A percentile compares a stretch with the other conserved stretches of the same genome.
These are phyloP conservation scores for Lachnellula cervina DNA, from an alignment of 2,329 filamentous ascomycete species.

Conservation along the genomic window DNA sequence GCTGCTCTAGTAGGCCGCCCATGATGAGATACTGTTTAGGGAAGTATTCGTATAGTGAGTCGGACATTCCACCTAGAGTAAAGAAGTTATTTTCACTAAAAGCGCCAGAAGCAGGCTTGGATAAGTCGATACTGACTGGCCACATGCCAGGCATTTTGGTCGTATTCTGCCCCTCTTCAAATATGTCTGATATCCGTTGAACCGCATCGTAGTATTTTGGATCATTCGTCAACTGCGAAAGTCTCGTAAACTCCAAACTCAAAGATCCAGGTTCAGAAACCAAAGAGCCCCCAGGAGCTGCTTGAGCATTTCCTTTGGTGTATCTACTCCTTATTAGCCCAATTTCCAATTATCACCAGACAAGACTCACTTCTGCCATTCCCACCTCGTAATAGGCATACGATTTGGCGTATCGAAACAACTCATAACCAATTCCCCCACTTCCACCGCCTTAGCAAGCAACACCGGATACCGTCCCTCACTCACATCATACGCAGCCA, in stretches of 20 bases:
- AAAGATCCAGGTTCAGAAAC: constrained; percentile 56
- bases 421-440: constrained; percentile 66
- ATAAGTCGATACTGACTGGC: constrained; percentile 48
- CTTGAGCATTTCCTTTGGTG: constrained; percentile 48
- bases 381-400: constrained; percentile 61
- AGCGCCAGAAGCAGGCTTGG: constrained; percentile 52
- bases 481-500: constrained; percentile 84
- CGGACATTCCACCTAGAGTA: constrained; percentile 51
- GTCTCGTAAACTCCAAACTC: constrained; percentile 56
- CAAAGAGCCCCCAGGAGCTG: constrained; percentile 49
- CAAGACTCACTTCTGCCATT: constrained; percentile 47
- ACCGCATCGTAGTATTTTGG: constrained; percentile 59
- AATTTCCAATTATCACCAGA: constrained; percentile 6
- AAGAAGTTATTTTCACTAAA: constrained; percentile 43
- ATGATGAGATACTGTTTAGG: constrained; percentile 62
- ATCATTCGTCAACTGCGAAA: constrained; percentile 61
- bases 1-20: constrained; percentile 52
- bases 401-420: constrained; percentile 85
- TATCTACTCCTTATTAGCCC: constrained; percentile 39
- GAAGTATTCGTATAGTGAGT: constrained; percentile 62
- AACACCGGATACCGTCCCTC: constrained; percentile 62
- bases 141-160: constrained; percentile 59
- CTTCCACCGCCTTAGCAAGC: constrained; percentile 63
- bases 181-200: constrained; percentile 50
- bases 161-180: constrained; percentile 48